Evolutionary conservation across 441 rosid species (phyloP).

Genomic region (Melastoma candidum): DNA sequence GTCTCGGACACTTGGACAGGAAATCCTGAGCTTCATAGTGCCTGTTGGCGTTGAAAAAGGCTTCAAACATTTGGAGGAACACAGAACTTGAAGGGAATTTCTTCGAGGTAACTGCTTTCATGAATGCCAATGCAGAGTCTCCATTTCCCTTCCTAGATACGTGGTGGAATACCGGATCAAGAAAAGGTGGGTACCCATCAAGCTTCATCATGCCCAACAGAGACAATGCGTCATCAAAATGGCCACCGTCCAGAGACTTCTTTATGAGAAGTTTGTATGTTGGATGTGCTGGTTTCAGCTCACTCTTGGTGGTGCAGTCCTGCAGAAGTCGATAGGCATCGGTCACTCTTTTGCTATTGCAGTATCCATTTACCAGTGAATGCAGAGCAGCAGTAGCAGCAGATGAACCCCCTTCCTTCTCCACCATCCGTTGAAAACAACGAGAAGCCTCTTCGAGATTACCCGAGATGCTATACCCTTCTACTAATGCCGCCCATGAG

Average conservation of each 20-base stretch:
- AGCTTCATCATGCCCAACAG: constrained; percentile 58
- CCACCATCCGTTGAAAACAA: constrained; percentile 45
- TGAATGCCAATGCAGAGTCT: constrained; percentile 49
- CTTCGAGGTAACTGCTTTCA: constrained; percentile 54
- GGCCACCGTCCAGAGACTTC: constrained; percentile 52
- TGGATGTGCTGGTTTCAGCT: constrained; percentile 44
- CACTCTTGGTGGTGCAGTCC: constrained; percentile 22
- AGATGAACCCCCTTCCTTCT: constrained; percentile 29
- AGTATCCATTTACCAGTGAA: constrained; percentile 49
- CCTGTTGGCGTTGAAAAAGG: constrained; percentile 53
- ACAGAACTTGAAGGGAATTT: constrained; percentile 62
- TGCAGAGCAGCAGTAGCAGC: constrained; percentile 42
- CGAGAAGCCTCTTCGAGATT: constrained; percentile 55
- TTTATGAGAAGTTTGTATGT: constrained; percentile 52
- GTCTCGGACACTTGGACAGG: constrained; percentile 54
- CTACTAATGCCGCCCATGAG: constrained; percentile 51
- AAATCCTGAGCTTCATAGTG: constrained; percentile 62
- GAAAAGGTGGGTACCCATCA: constrained; percentile 65
- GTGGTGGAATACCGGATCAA: constrained; percentile 53
- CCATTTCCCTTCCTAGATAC: constrained; percentile 61
- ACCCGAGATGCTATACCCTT: constrained; percentile 59
- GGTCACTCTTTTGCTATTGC: constrained; percentile 40
- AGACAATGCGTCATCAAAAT: constrained; percentile 59
- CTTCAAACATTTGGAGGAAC: constrained; percentile 53
- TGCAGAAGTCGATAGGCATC: constrained; percentile 56